These are phyloP conservation scores for Carex pumila DNA, from an alignment of 176 grass and related monocot genomes.

Conservation along the genomic window DNA sequence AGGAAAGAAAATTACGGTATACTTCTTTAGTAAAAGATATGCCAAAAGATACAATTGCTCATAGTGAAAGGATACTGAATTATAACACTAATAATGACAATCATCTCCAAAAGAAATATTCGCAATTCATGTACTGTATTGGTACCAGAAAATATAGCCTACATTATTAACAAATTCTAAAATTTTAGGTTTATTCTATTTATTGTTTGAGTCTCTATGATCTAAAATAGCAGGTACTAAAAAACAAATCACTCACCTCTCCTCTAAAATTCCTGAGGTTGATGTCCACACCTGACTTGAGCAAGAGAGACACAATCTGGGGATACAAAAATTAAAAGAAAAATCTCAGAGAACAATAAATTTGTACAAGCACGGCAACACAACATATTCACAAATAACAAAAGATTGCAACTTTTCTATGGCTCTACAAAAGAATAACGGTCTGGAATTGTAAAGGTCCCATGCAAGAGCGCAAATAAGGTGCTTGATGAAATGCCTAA, in stretches of 20 bases:
- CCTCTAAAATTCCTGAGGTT: constrained; percentile 87
- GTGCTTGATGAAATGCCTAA: not conserved
- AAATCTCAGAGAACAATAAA: not conserved
- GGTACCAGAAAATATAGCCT: not conserved
- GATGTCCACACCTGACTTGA: constrained; percentile 85
- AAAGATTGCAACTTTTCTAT: not conserved
- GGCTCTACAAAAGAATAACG: not conserved
- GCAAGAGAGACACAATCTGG: constrained; percentile 86
- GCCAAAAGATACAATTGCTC: not conserved
- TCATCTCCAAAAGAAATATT: not conserved
- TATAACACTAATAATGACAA: not conserved
- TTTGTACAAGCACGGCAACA: not conserved
- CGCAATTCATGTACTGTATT: not conserved
- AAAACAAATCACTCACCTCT: constrained; percentile 31
- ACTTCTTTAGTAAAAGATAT: not conserved
- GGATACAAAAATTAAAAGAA: constrained; percentile 6
- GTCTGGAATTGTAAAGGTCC: not conserved
- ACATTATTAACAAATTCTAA: not conserved
- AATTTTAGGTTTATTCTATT: not conserved
- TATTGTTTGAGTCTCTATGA: not conserved
- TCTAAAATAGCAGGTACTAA: not conserved
- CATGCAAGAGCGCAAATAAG: not conserved
- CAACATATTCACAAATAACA: not conserved
- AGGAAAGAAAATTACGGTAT: not conserved
- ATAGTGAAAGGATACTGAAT: not conserved